These are phyloP conservation scores for Nepenthes mirabilis DNA, from an alignment of 148 eudicot genomes.

Conservation along the genomic window DNA sequence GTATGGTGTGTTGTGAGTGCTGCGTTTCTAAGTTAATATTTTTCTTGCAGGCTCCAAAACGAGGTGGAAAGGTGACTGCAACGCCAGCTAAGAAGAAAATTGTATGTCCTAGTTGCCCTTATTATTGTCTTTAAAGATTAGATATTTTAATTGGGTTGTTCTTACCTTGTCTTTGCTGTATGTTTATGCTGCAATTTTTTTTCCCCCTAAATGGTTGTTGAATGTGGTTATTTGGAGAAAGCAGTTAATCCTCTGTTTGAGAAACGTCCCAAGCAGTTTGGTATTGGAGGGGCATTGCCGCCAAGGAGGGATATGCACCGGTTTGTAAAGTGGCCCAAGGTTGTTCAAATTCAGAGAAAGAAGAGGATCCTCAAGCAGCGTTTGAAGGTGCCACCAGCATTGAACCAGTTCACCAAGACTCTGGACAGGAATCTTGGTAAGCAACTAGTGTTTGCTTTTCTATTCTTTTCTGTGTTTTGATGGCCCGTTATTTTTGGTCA, in stretches of 20 bases:
- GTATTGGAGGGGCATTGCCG: slow-evolving; percentile 66
- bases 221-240: slow-evolving; percentile 23
- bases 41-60: slow-evolving; percentile 27
- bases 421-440: slow-evolving; percentile 66
- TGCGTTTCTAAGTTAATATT: background rate
- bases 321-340: slow-evolving; percentile 53
- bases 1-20: background rate
- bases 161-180: background rate
- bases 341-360: slow-evolving; percentile 58
- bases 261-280: slow-evolving; percentile 55
- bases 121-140: background rate
- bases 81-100: slow-evolving; percentile 25
- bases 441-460: background rate
- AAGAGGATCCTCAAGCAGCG: slow-evolving; percentile 56
- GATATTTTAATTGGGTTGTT: background rate
- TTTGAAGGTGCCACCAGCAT: slow-evolving; percentile 61
- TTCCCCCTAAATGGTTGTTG: background rate
- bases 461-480: background rate
- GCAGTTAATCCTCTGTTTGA: slow-evolving; percentile 50
- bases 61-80: slow-evolving; percentile 18
- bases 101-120: slow-evolving; percentile 8
- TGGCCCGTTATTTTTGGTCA: background rate
- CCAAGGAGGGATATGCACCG: slow-evolving; percentile 56
- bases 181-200: background rate
- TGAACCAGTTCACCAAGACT: slow-evolving; percentile 62